phyloP scores from a whole-genome alignment of 1,284 basidiomycete species.

The Ustilago bromivora region DNA sequence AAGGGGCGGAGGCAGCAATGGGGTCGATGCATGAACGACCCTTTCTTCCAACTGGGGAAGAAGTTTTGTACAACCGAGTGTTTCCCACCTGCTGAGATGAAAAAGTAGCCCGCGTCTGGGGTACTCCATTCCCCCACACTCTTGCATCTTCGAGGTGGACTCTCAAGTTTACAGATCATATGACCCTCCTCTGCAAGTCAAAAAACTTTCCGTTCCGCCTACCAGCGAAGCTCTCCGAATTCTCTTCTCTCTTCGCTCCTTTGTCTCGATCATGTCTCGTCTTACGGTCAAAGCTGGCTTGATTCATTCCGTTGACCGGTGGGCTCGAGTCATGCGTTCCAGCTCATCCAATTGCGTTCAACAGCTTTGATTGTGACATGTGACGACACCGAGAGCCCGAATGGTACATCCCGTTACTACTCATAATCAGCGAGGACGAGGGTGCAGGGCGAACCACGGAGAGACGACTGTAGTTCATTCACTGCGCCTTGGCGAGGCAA shows the following conservation, averaged over 20 bases:
- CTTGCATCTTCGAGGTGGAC: neutral
- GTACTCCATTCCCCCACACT: conserved; percentile 10
- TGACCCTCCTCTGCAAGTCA: conserved; percentile 1
- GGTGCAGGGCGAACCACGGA: too few species aligned
- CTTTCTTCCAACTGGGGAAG: conserved; percentile 18
- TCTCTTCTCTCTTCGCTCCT: too few species aligned
- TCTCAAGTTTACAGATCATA: neutral
- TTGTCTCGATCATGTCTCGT: too few species aligned
- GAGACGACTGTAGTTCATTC: too few species aligned
- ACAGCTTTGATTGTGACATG: neutral
- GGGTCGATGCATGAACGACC: neutral
- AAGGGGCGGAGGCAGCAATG: neutral
- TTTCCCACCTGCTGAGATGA: neutral
- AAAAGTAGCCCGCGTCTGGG: conserved; percentile 11
- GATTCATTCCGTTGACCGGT: neutral
- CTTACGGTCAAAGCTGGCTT: neutral
- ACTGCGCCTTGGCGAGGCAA: too few species aligned
- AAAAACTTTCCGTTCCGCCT: neutral
- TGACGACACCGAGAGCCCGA: neutral
- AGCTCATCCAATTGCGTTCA: neutral
- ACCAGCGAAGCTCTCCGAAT: neutral
- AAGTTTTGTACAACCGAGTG: conserved; percentile 7
- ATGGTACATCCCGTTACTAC: too few species aligned
- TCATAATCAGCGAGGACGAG: too few species aligned
- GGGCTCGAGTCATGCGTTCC: neutral